Evolutionary conservation across 2,329 filamentous ascomycete genomes (phyloP).

Genomic region (Aureobasidium mangrovei): DNA sequence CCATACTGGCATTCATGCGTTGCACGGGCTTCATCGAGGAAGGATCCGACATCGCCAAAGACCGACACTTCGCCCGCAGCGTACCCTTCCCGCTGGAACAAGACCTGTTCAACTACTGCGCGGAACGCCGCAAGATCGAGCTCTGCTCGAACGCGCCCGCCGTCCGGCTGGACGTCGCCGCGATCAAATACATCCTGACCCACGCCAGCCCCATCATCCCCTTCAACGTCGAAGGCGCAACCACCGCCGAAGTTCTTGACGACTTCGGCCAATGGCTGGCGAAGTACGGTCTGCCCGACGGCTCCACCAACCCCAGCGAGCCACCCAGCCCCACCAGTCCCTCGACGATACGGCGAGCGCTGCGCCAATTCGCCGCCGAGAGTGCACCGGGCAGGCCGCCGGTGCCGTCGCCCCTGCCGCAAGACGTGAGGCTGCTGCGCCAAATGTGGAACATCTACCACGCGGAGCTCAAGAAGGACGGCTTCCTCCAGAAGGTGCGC

Average conservation of each 20-base stretch:
- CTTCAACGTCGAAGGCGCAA: not conserved
- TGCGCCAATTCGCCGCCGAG: no score
- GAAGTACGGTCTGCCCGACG: not conserved
- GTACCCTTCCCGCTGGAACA: not conserved
- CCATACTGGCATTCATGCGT: conserved; percentile 3
- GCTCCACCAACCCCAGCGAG: not conserved
- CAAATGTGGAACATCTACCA: conserved; percentile 7
- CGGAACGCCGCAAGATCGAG: not conserved
- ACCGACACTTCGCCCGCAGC: conserved; percentile 4
- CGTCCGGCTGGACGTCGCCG: not conserved
- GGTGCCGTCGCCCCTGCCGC: not conserved
- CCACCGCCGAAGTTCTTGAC: not conserved
- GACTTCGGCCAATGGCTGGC: not conserved
- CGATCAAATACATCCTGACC: not conserved
- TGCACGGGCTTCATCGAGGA: not conserved
- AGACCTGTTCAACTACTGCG: not conserved
- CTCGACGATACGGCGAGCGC: no score
- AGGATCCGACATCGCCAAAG: not conserved
- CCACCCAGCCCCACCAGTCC: not conserved
- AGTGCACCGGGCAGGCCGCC: no score
- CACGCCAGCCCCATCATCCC: not conserved
- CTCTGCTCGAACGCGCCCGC: not conserved
- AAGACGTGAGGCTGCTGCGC: not conserved
- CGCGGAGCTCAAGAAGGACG: not conserved
- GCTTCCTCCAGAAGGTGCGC: not conserved